Base-by-base conservation (phyloP, 2,329 filamentous ascomycete species). In the Botrytis tulipae region DNA sequence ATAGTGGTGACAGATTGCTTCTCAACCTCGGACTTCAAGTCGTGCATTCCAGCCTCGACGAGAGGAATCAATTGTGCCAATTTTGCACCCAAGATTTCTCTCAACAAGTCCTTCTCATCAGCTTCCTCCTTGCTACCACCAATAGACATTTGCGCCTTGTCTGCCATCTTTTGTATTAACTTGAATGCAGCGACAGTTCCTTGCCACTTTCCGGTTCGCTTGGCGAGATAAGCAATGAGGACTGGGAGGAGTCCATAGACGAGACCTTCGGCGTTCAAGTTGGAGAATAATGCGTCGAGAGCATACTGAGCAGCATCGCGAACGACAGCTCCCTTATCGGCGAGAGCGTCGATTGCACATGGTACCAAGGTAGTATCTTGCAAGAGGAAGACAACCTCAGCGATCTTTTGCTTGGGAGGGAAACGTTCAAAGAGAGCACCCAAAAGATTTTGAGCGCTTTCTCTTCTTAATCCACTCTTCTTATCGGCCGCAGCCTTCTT, bases 191-290 rank as follows among this genome's bases (percentile, higher is more conserved):
- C 95, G 71, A 98, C 93, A 25, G 93, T 93, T 75, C 96, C 96
- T 84, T 99, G 96, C 96, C 96, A 99, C 84, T 99, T 99, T 77
- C 93, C 95, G 25, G 94, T 92, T 80, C 89, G 90, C 84, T 94
- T 97, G 81, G 87, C 86, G 44, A 99, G 87, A 82, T 98, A 98
- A 70, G 87, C 84, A 75, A 86, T 84, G 59, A 99, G 85, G 25
- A 89, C 87, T 4, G 96, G 94, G 70, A 99, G 86, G 60, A 99
- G 87, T 32, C 93, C 95, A 76, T 90, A 88, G 70, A 97, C 92
- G 80, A 97, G 89, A 68, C 93, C 91, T 85, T 98, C 96, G 73
- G 94, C 85, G 80, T 89, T 91, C 76, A 99, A 85, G 80, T 92
- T 89, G 77, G 87, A 87, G 83, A 97, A 97, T 37, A 98, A 87